phyloP scores from a whole-genome alignment of 2,329 filamentous ascomycete genomes.

The Claviceps purpurea region DNA sequence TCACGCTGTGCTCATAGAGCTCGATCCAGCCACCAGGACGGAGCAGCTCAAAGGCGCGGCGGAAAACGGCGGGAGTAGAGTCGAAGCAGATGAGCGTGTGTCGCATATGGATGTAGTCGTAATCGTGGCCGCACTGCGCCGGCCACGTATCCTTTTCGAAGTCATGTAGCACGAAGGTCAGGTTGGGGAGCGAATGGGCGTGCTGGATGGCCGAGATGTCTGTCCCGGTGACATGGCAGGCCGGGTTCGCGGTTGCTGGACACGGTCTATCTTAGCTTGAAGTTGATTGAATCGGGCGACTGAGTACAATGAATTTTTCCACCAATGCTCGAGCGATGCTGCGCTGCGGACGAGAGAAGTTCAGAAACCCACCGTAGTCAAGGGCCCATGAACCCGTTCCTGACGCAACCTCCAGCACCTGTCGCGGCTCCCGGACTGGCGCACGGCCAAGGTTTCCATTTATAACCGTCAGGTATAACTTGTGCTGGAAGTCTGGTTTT shows the following conservation, averaged over 20 bases:
- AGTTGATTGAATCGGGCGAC: too few species aligned
- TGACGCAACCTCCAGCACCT: conserved; percentile 36
- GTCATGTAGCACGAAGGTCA: conserved; percentile 42
- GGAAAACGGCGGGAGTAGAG: conserved; percentile 34
- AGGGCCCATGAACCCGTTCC: conserved; percentile 39
- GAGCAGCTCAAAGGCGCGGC: conserved; percentile 28
- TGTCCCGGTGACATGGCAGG: conserved; percentile 26
- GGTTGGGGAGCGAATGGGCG: conserved; percentile 24
- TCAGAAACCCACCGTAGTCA: conserved; percentile 24
- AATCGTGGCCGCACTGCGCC: conserved; percentile 23
- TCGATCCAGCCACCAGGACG: conserved; percentile 30
- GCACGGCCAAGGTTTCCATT: conserved; percentile 29
- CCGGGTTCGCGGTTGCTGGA: conserved; percentile 25
- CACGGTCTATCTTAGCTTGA: too few species aligned
- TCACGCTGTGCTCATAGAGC: conserved; percentile 18
- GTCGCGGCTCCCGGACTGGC: conserved; percentile 26
- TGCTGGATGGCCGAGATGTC: conserved; percentile 37
- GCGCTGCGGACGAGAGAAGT: too few species aligned
- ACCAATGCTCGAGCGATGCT: too few species aligned
- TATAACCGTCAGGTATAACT: conserved; percentile 21
- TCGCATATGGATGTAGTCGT: conserved; percentile 41
- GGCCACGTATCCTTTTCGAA: conserved; percentile 37
- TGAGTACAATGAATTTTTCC: too few species aligned
- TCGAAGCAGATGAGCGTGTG: conserved; percentile 36
- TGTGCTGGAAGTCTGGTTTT: conserved; percentile 24